Base-by-base conservation (phyloP, 495 filamentous ascomycete genomes). In the Talaromyces proteolyticus region DNA sequence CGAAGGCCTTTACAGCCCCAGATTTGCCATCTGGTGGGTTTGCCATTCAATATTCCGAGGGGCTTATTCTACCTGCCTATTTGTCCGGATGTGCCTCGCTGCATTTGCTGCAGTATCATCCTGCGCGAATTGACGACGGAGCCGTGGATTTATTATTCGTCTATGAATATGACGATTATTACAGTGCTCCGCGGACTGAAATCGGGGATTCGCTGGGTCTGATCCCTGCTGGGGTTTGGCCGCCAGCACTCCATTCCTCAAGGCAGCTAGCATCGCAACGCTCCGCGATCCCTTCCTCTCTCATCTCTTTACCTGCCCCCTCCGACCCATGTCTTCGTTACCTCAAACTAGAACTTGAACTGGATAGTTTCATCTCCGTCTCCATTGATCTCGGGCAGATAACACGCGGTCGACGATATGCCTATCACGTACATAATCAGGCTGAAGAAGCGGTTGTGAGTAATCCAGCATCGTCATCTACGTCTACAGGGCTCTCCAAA, bases 41-140 rank as follows among this genome's bases (percentile, higher is more conserved):
- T 51, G 65, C 59, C 1, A 65, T 69, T 24, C 65, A 69, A 55
- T 69, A 65, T 52, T 41, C 20, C 14, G 42, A 60, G 44, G 65
- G 65, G 0, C 10, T 58, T 14, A 26, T 69, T 14, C 50, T 69
- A 16, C 65, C 65, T 2, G 53, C 62, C 3, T 43, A 64, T 7
- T 51, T 67, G 3, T 16, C 42, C 2, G 57, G 56, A 1, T 53
- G 53, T 4, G 47, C 44, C 2, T 48, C 56, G 16, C 42, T 59
- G 7, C 60, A 59, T 50, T 50, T 69, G 6, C 44, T 69, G 4
- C 54, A 59, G 23, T 69, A 65, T 47, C 4, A 60, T 18, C 64
- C 65, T 0, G 52, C 58, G 2, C 41, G 38, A 19, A 1, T 69
- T 2, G 54, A 56, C 6, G 29, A 34, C 3, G 12, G 50, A 1